phyloP scores from a whole-genome alignment of 345 rosid genomes.

The Lepidium africanum region DNA sequence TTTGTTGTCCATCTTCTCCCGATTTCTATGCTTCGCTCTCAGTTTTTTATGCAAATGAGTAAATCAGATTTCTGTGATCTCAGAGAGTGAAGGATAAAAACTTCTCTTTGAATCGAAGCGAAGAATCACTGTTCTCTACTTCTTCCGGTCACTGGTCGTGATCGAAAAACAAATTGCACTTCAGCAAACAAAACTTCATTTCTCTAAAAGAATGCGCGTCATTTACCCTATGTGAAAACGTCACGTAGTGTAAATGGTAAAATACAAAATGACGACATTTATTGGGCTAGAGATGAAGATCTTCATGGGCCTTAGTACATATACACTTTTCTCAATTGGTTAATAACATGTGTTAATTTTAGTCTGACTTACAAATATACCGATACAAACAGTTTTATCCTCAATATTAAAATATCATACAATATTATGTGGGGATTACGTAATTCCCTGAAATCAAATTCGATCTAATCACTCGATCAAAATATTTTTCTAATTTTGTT shows the following conservation, averaged over 20 bases:
- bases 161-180: slow-evolving; percentile 7
- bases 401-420: too few relatives aligned
- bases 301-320: slow-evolving; percentile 2
- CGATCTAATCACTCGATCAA: too few relatives aligned
- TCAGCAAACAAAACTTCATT: not conserved
- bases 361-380: too few relatives aligned
- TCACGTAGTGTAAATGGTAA: not conserved
- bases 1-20: slow-evolving; percentile 52
- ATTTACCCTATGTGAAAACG: not conserved
- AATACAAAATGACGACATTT: not conserved
- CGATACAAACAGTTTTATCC: too few relatives aligned
- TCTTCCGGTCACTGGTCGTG: slow-evolving; percentile 21
- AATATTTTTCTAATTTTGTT: too few relatives aligned
- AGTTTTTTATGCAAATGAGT: not conserved
- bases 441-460: too few relatives aligned
- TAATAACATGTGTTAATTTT: not conserved
- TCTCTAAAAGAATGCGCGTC: not conserved
- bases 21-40: not conserved
- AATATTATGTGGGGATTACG: too few relatives aligned
- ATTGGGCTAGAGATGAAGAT: not conserved
- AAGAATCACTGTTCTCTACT: slow-evolving; percentile 12
- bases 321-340: not conserved
- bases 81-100: not conserved
- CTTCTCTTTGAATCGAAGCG: slow-evolving; percentile 19
- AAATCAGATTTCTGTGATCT: not conserved